A percentile compares a stretch with the other conserved stretches of the same genome.
These are phyloP conservation scores for Hanseniaspora lindneri DNA, from an alignment of 805 yeast species.

Conservation along the genomic window DNA sequence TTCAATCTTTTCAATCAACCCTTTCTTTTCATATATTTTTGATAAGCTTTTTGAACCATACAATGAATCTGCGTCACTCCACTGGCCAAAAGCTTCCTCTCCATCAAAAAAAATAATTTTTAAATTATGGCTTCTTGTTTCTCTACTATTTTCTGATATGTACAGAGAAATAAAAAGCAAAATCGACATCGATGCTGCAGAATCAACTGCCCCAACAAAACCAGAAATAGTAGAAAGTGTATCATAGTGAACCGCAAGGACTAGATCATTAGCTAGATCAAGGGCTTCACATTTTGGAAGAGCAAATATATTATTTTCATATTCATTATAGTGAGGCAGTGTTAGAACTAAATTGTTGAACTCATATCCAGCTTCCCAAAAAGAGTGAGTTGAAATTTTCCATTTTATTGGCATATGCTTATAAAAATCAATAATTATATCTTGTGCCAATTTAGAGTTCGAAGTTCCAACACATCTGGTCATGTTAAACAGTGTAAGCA, in stretches of 20 bases:
- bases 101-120: conserved; percentile 49
- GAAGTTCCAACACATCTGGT: conserved; percentile 2
- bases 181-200: conserved; percentile 47
- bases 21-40: conserved; percentile 27
- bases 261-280: conserved; percentile 22
- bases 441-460: conserved; percentile 20
- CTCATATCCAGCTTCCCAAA: conserved; percentile 28
- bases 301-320: not conserved
- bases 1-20: conserved; percentile 30
- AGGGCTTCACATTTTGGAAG: not conserved
- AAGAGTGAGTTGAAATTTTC: conserved; percentile 28
- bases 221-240: conserved; percentile 40
- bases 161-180: conserved; percentile 35
- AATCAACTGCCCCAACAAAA: conserved; percentile 49
- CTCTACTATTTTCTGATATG: conserved; percentile 17
- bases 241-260: conserved; percentile 46
- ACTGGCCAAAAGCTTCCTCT: conserved; percentile 46
- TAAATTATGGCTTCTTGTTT: conserved; percentile 27
- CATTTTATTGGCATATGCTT: conserved; percentile 17
- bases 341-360: conserved; percentile 33
- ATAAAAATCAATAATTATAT: conserved; percentile 17
- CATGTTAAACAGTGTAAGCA: conserved; percentile 7
- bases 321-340: conserved; percentile 16
- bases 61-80: conserved; percentile 42
- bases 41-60: conserved; percentile 48